phyloP scores from a whole-genome alignment of 305 asterid species.

The Plantago coronopus region DNA sequence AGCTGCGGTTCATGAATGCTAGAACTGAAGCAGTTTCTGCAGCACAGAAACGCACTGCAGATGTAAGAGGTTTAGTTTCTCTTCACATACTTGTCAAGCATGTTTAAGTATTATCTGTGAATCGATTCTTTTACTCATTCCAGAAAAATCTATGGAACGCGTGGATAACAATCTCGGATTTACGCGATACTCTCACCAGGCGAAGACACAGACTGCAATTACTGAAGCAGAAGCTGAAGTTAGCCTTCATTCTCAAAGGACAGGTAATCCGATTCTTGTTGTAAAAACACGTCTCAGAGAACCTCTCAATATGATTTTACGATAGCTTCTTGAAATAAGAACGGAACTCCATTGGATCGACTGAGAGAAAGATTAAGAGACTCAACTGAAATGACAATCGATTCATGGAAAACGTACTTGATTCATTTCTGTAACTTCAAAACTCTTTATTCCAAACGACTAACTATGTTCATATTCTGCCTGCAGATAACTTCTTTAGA shows the following conservation, averaged over 20 bases:
- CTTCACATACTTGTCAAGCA: not conserved
- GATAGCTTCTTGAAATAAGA: too few relatives aligned
- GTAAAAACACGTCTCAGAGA: too few relatives aligned
- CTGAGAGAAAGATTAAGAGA: not conserved
- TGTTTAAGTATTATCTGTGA: too few relatives aligned
- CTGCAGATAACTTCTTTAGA: constrained; percentile 59
- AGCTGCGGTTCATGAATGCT: constrained; percentile 91
- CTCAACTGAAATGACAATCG: not conserved
- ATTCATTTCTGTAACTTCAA: not conserved
- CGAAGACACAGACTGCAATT: constrained; percentile 64
- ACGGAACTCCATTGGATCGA: not conserved
- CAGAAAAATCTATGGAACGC: constrained; percentile 80
- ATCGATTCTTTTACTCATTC: constrained; percentile 11
- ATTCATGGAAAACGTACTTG: not conserved
- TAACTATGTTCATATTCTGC: constrained; percentile 11
- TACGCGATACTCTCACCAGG: constrained; percentile 66
- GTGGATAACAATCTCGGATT: constrained; percentile 68
- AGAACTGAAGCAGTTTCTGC: constrained; percentile 63
- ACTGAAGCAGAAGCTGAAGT: constrained; percentile 65
- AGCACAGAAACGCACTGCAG: constrained; percentile 69
- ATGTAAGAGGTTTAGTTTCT: constrained; percentile 47
- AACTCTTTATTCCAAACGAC: constrained; percentile 2
- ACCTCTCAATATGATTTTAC: not conserved
- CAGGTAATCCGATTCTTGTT: constrained; percentile 42
- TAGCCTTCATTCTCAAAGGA: constrained; percentile 65